Evolutionary conservation across 345 rosid species (phyloP).

Genomic region (Eucalyptus curtisii): DNA sequence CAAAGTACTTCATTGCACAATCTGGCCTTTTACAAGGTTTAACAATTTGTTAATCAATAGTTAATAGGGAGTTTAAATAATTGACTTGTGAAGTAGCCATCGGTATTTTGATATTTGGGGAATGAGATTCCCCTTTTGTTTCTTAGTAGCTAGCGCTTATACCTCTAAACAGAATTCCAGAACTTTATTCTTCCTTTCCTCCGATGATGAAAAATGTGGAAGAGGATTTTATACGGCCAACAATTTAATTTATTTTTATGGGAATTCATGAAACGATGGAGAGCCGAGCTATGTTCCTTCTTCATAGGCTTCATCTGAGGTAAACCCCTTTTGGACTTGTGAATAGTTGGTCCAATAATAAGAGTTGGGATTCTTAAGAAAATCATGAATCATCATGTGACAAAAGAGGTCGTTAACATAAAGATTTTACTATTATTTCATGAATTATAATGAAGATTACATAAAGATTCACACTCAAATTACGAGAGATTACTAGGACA

Average conservation of each 20-base stretch:
- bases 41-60: accelerated
- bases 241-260: accelerated
- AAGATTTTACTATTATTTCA: no score
- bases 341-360: background rate
- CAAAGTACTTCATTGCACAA: accelerated
- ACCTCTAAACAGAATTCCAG: background rate
- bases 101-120: accelerated
- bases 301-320: background rate
- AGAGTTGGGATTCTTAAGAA: background rate
- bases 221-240: background rate
- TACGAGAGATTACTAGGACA: no score
- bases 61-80: accelerated
- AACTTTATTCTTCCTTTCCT: background rate
- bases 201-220: accelerated
- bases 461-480: background rate
- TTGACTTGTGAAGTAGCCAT: background rate
- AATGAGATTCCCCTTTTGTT: accelerated
- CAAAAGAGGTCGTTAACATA: no score
- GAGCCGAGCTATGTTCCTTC: background rate
- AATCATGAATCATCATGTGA: background rate
- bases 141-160: background rate
- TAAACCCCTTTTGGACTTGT: accelerated
- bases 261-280: background rate
- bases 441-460: no score
- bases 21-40: background rate